phyloP scores from a whole-genome alignment of 208 protist genomes.

The Polymyxa betae region DNA sequence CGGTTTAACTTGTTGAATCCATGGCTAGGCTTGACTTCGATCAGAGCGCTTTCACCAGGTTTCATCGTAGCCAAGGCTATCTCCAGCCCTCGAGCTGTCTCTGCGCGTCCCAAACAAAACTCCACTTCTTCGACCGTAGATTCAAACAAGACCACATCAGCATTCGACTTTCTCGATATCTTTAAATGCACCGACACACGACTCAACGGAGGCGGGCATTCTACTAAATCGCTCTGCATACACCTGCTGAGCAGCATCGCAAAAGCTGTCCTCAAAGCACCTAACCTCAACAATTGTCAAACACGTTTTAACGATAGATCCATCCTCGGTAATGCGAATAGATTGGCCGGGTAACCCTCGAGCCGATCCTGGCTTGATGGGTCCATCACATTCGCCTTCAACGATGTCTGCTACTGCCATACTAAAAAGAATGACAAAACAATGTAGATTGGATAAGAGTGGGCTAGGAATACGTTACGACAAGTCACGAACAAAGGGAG shows the following conservation, averaged over 20 bases:
- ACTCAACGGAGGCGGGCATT: neutral
- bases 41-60: neutral
- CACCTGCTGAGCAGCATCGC: neutral
- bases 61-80: slow-evolving; percentile 19
- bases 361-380: neutral
- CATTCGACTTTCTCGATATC: neutral
- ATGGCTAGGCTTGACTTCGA: neutral
- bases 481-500: too few relatives aligned
- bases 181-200: neutral
- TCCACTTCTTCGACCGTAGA: slow-evolving; percentile 12
- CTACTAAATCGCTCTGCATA: too few relatives aligned
- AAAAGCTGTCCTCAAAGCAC: neutral
- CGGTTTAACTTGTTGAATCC: slow-evolving; percentile 14
- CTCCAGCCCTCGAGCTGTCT: slow-evolving; percentile 20
- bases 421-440: too few relatives aligned
- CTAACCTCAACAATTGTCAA: neutral
- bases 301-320: neutral
- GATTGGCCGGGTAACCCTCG: neutral
- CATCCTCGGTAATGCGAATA: neutral
- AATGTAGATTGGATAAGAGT: too few relatives aligned
- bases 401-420: too few relatives aligned
- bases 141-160: neutral
- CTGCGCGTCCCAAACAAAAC: slow-evolving; percentile 8
- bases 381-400: too few relatives aligned
- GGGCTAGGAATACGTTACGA: too few relatives aligned